phyloP scores from a whole-genome alignment of 2,329 filamentous ascomycete genomes.

The Zymoseptoria brevis region DNA sequence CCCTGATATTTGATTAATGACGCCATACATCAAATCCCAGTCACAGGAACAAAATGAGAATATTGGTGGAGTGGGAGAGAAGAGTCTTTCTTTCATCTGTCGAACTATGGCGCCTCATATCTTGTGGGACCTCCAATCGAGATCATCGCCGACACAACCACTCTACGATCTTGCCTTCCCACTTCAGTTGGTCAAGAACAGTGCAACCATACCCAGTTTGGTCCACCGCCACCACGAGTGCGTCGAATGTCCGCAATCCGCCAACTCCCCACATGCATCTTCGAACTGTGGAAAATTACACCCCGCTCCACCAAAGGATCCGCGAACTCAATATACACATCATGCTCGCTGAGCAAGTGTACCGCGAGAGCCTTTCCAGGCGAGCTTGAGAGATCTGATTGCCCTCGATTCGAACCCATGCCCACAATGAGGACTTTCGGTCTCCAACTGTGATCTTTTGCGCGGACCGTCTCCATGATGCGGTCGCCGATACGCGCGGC shows the following conservation, averaged over 20 bases:
- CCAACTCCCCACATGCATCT: background rate
- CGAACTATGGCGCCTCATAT: background rate
- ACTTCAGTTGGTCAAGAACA: background rate
- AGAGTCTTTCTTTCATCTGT: background rate
- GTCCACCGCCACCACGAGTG: conserved; percentile 2
- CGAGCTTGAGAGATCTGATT: conserved; percentile 4
- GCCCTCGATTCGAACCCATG: conserved; percentile 7
- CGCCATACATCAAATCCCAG: background rate
- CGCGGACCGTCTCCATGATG: conserved; percentile 22
- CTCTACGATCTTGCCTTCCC: conserved; percentile 1
- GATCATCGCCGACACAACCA: background rate
- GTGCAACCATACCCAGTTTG: conserved; percentile 1
- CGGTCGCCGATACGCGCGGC: conserved; percentile 36
- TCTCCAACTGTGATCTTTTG: background rate
- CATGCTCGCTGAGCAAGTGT: conserved; percentile 1
- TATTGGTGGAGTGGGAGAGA: background rate
- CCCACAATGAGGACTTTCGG: conserved; percentile 2
- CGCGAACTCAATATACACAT: conserved; percentile 4
- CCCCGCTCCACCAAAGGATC: conserved; percentile 5
- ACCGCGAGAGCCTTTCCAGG: conserved; percentile 5
- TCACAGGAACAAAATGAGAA: background rate
- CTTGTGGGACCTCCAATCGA: background rate
- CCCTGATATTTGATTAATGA: background rate
- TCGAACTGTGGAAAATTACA: background rate
- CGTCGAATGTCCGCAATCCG: background rate